phyloP scores from a whole-genome alignment of 2,329 filamentous ascomycete species.

The Talaromyces islandicus region DNA sequence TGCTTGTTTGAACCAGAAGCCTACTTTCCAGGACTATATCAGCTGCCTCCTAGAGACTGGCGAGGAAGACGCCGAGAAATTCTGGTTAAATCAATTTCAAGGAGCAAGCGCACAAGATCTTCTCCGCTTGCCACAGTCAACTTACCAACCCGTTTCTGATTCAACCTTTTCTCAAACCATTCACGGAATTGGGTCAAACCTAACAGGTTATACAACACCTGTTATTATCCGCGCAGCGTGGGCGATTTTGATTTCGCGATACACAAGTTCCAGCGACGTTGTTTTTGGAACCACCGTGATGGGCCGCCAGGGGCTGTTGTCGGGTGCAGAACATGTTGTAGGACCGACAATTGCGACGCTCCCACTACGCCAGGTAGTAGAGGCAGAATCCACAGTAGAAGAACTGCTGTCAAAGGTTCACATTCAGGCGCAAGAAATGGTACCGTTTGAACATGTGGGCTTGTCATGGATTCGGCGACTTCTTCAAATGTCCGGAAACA shows the following conservation, averaged over 20 bases:
- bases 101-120: background rate
- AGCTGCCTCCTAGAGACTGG: background rate
- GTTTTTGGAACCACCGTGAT: slow-evolving; percentile 6
- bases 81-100: background rate
- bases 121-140: background rate
- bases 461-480: slow-evolving; percentile 2
- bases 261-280: background rate
- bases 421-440: slow-evolving; percentile 41
- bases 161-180: background rate
- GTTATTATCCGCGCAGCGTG: slow-evolving; percentile 3
- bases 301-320: background rate
- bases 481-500: background rate
- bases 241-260: slow-evolving; percentile 1
- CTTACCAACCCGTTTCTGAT: slow-evolving; percentile 1
- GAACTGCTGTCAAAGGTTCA: background rate
- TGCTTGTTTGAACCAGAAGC: background rate
- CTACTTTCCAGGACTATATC: background rate
- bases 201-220: background rate
- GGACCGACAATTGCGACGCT: slow-evolving; percentile 1
- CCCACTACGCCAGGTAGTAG: background rate
- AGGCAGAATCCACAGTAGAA: background rate
- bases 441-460: slow-evolving; percentile 24
- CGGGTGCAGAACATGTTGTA: background rate
- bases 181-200: background rate
- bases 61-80: background rate